Conservation (phyloP, 2,329 filamentous ascomycete genomes). For the Colletotrichum sp. region DNA sequence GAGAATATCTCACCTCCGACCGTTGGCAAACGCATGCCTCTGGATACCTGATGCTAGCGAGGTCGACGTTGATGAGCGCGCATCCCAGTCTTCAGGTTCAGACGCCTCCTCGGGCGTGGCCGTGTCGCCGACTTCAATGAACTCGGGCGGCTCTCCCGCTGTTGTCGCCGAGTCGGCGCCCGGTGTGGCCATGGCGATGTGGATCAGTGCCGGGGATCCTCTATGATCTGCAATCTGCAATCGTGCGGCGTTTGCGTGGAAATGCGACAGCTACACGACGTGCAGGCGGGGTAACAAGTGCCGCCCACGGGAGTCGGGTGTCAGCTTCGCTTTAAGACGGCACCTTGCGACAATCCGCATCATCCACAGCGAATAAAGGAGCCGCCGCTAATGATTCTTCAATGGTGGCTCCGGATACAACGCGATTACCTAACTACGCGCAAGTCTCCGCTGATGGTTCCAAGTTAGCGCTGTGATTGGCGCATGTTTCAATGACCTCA, state of each 20-base stretch:
- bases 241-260: neutral
- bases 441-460: neutral
- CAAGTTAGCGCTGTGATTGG: neutral
- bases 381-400: neutral
- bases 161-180: neutral
- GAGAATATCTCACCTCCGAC: conserved; percentile 26
- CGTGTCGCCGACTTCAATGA: neutral
- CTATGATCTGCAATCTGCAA: neutral
- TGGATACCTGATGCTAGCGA: conserved; percentile 35
- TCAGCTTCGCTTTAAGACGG: neutral
- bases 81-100: conserved; percentile 13
- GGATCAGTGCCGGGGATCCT: neutral
- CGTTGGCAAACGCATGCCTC: conserved; percentile 36
- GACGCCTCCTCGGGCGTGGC: neutral
- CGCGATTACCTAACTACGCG: neutral
- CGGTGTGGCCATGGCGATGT: neutral
- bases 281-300: neutral
- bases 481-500: neutral
- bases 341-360: neutral
- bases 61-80: conserved; percentile 25
- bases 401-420: neutral
- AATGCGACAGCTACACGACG: neutral
- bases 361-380: neutral
- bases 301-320: neutral
- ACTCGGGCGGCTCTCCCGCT: neutral